Evolutionary conservation across 2,329 filamentous ascomycete genomes (phyloP).

Genomic region (Venturia carpophila): DNA sequence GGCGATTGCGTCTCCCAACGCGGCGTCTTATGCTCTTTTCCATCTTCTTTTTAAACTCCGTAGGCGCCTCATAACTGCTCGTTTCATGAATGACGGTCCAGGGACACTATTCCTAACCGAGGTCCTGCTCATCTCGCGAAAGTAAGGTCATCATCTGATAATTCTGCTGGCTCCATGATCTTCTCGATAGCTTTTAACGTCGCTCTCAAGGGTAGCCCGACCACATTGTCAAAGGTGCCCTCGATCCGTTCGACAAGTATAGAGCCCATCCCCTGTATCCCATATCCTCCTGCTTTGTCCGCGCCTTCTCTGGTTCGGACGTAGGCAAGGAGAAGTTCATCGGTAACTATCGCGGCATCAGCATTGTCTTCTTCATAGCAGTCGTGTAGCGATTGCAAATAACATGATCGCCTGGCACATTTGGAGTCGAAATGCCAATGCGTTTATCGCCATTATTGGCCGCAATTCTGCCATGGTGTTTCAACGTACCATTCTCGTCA

Average conservation of each 20-base stretch:
- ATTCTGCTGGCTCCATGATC: slow-evolving; percentile 64
- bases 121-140: slow-evolving; percentile 11
- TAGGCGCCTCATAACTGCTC: too few species aligned
- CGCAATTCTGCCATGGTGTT: neutral
- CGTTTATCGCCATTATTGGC: too few species aligned
- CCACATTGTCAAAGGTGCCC: slow-evolving; percentile 86
- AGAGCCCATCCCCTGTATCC: slow-evolving; percentile 79
- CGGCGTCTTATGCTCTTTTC: too few species aligned
- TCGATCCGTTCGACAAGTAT: slow-evolving; percentile 85
- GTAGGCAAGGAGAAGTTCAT: slow-evolving; percentile 76
- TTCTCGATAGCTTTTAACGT: slow-evolving; percentile 78
- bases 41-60: too few species aligned
- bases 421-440: too few species aligned
- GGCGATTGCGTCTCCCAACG: too few species aligned
- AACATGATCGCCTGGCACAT: too few species aligned
- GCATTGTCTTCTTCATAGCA: neutral
- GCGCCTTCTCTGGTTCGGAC: slow-evolving; percentile 81
- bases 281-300: slow-evolving; percentile 95
- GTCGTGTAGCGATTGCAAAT: neutral
- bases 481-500: slow-evolving; percentile 47
- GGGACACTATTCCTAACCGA: neutral
- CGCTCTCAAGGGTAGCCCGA: slow-evolving; percentile 75
- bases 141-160: slow-evolving; percentile 14
- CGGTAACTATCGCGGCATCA: slow-evolving; percentile 43
- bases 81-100: neutral